Percentiles rank a stretch among this genome's conserved stretches.
Evolutionary conservation across 768 basidiomycete species (phyloP).

Genomic region (Lentinula sp.): DNA sequence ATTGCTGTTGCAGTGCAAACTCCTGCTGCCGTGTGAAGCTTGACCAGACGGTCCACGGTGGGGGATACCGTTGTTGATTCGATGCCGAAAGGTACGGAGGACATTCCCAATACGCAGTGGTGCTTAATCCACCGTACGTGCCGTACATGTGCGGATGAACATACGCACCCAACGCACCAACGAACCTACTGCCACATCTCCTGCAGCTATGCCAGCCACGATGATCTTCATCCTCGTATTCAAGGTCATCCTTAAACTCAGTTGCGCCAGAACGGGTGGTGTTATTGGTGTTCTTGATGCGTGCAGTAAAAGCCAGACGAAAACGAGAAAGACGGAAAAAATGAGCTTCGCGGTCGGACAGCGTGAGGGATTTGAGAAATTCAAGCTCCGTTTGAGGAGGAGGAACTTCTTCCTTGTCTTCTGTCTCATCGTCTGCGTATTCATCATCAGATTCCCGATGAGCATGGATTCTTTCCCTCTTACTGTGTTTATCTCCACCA

Average conservation of each 20-base stretch:
- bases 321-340: background rate
- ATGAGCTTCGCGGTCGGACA: background rate
- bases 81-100: background rate
- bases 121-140: background rate
- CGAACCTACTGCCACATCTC: conserved; percentile 1
- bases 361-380: background rate
- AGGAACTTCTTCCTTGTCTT: background rate
- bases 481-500: background rate
- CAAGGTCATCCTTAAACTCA: background rate
- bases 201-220: background rate
- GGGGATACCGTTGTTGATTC: background rate
- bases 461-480: background rate
- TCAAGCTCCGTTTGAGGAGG: background rate
- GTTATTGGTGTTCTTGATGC: background rate
- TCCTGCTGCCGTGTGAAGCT: background rate
- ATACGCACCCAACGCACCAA: background rate
- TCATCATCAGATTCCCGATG: background rate
- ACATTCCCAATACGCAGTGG: background rate
- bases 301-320: background rate
- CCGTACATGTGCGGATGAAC: background rate
- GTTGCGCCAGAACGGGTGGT: background rate
- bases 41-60: background rate
- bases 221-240: background rate
- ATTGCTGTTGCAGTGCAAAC: conserved; percentile 12
- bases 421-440: background rate